Conservation (phyloP, 768 basidiomycete genomes). For the Myochromella boudieri region DNA sequence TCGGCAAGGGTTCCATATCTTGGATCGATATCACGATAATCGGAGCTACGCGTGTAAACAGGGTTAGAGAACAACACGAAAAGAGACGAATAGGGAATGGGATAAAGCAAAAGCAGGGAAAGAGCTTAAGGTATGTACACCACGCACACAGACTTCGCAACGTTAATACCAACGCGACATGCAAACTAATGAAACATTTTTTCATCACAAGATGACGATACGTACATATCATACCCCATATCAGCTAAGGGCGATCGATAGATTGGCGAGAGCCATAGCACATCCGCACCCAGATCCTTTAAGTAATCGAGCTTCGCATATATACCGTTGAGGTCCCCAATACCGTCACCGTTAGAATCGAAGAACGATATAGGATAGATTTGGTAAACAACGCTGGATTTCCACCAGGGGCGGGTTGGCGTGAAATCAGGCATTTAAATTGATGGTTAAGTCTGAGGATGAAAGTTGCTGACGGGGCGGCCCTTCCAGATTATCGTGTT, state of each 20-base stretch:
- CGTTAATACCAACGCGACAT: neutral
- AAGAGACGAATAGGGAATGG: no score
- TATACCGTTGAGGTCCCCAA: conserved; percentile 72
- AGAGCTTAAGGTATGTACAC: neutral
- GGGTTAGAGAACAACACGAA: neutral
- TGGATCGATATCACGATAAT: conserved; percentile 64
- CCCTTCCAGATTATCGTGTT: neutral
- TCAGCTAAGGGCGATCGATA: conserved; percentile 68
- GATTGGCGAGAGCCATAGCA: conserved; percentile 72
- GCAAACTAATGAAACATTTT: no score
- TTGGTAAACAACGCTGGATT: conserved; percentile 59
- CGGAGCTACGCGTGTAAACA: conserved; percentile 36
- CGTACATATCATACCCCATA: conserved; percentile 75
- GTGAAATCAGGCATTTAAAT: neutral
- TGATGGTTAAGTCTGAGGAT: no score
- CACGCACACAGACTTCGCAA: neutral
- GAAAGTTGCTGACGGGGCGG: neutral
- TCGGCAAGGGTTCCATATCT: conserved; percentile 64
- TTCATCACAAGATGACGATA: conserved; percentile 6
- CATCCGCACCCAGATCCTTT: conserved; percentile 63
- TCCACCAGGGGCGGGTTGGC: conserved; percentile 47
- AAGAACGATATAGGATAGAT: conserved; percentile 72
- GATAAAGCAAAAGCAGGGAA: no score
- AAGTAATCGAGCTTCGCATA: conserved; percentile 65
- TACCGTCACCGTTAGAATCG: conserved; percentile 71